phyloP scores from a whole-genome alignment of 1,284 basidiomycete species.

The Cutaneotrichosporon dermatis region DNA sequence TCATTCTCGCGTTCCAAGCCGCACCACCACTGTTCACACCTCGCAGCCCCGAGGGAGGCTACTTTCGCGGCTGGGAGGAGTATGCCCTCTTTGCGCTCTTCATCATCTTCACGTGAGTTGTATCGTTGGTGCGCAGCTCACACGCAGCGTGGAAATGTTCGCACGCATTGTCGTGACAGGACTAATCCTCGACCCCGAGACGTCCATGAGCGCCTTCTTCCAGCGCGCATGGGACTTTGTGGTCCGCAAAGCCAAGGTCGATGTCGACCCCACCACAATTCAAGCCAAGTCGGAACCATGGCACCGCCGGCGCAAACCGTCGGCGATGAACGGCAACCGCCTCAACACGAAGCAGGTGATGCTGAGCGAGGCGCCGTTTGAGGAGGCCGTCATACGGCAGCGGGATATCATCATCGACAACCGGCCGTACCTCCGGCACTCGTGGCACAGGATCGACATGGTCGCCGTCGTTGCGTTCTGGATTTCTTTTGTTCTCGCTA shows the following conservation, averaged over 20 bases:
- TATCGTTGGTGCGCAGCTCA: not conserved
- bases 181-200: conserved; percentile 81
- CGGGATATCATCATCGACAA: conserved; percentile 40
- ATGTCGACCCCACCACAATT: conserved; percentile 1
- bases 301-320: conserved; percentile 1
- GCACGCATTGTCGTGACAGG: conserved; percentile 89
- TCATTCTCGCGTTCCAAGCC: conserved; percentile 80
- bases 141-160: conserved; percentile 69
- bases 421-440: conserved; percentile 80
- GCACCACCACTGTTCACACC: conserved; percentile 53
- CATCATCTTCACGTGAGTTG: conserved; percentile 72
- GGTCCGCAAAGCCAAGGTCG: conserved; percentile 2
- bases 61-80: conserved; percentile 84
- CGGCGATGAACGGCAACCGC: not conserved
- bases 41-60: conserved; percentile 48
- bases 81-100: conserved; percentile 77
- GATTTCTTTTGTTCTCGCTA: conserved; percentile 67
- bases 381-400: conserved; percentile 51
- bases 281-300: not conserved
- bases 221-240: not conserved
- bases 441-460: conserved; percentile 89
- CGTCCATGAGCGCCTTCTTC: conserved; percentile 55
- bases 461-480: conserved; percentile 62
- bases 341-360: conserved; percentile 2
- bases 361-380: conserved; percentile 51